A percentile compares a stretch with the other conserved stretches of the same genome.
Conservation (phyloP, 2,329 filamentous ascomycete genomes). For the Colletotrichum trifolii region DNA sequence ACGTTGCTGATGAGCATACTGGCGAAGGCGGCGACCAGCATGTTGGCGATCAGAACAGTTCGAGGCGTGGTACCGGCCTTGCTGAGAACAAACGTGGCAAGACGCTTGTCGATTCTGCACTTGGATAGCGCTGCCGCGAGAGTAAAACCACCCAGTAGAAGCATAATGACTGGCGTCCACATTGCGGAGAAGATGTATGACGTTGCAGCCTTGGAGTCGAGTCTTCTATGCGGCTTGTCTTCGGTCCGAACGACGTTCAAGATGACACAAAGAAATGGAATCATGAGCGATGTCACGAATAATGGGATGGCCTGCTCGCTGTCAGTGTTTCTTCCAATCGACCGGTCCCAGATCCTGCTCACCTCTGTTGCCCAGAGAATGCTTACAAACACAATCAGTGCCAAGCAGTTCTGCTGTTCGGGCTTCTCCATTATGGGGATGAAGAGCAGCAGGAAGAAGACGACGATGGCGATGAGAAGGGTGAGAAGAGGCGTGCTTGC, state of each 20-base stretch:
- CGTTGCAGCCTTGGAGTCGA: constrained; percentile 84
- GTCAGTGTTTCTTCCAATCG: constrained; percentile 33
- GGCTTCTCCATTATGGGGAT: constrained; percentile 85
- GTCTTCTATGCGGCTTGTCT: constrained; percentile 61
- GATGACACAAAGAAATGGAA: constrained; percentile 92
- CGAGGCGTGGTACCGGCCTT: constrained; percentile 93
- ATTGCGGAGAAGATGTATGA: constrained; percentile 91
- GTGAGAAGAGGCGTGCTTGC: constrained; percentile 84
- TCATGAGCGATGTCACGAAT: constrained; percentile 93
- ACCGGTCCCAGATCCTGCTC: constrained; percentile 42
- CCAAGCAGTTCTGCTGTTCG: constrained; percentile 96
- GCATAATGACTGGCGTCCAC: constrained; percentile 99
- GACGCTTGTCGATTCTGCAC: constrained; percentile 96
- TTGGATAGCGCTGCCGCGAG: constrained; percentile 95
- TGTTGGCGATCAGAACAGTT: constrained; percentile 94
- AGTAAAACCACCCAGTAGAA: constrained; percentile 94
- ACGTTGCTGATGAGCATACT: constrained; percentile 99
- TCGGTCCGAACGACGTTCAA: constrained; percentile 86
- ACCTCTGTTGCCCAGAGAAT: constrained; percentile 97
- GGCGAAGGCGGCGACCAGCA: constrained; percentile 97
- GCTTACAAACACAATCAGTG: constrained; percentile 93
- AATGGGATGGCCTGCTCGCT: constrained; percentile 82
- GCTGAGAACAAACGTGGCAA: constrained; percentile 95
- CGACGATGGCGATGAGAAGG: constrained; percentile 73
- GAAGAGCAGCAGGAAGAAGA: constrained; percentile 80